Evolutionary conservation across 345 rosid species (phyloP).

Genomic region (Melaleuca quinquenervia): DNA sequence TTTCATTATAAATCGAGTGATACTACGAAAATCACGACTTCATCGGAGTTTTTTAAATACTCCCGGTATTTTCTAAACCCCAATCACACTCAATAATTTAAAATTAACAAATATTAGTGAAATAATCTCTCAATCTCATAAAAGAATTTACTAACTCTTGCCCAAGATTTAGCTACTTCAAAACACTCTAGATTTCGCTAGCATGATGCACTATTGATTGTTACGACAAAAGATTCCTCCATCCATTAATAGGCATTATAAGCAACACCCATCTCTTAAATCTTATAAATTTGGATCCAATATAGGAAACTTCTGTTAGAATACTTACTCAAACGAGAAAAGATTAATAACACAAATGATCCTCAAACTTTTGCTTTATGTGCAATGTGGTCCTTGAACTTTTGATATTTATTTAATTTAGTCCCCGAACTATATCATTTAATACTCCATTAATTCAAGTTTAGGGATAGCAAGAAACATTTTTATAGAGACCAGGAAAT

Average conservation of each 20-base stretch:
- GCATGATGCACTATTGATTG: accelerated
- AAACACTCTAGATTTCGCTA: neutral
- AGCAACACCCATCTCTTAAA: neutral
- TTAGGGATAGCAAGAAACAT: too few species aligned
- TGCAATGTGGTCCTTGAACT: too few species aligned
- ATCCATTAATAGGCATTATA: neutral
- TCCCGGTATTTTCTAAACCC: accelerated
- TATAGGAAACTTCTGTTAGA: neutral
- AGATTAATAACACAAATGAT: too few species aligned
- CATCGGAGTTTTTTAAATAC: accelerated
- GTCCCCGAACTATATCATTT: too few species aligned
- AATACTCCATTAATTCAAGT: too few species aligned
- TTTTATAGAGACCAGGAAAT: too few species aligned
- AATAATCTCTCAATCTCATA: neutral
- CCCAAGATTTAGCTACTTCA: neutral
- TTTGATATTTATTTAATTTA: too few species aligned
- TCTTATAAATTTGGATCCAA: neutral
- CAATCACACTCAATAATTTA: neutral
- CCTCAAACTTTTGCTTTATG: too few species aligned
- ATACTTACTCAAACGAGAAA: neutral
- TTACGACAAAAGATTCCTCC: accelerated
- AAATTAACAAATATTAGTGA: neutral
- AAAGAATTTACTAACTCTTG: neutral
- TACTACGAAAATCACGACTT: accelerated
- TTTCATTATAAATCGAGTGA: neutral